Evolutionary conservation across 78 protist genomes (phyloP).

Genomic region (Dictyostelium capitatum): DNA sequence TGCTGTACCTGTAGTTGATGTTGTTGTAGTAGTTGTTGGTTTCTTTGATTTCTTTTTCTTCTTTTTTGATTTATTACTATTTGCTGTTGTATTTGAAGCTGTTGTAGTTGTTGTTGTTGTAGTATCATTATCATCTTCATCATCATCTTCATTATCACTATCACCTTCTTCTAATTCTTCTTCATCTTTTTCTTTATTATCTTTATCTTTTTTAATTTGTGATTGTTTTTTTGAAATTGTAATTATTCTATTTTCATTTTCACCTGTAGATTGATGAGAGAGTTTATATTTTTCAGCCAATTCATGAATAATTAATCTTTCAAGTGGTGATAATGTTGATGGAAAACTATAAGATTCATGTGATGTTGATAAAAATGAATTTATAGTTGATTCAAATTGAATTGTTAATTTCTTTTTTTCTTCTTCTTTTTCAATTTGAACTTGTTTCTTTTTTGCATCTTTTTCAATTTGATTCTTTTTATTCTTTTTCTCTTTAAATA

Average conservation of each 20-base stretch:
- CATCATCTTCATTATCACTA: not conserved
- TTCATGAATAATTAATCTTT: slow-evolving; percentile 71
- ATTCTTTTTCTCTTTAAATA: slow-evolving; percentile 27
- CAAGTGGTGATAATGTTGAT: slow-evolving; percentile 1
- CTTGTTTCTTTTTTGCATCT: slow-evolving; percentile 8
- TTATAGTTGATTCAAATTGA: slow-evolving; percentile 19
- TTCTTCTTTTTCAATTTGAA: not conserved
- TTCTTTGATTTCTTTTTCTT: slow-evolving; percentile 21
- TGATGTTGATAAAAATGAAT: slow-evolving; percentile 48
- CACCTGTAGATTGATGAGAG: slow-evolving; percentile 67
- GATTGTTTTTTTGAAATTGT: slow-evolving; percentile 30
- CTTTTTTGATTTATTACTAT: slow-evolving; percentile 5
- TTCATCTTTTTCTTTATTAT: not conserved
- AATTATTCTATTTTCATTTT: slow-evolving; percentile 49
- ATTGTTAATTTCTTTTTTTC: slow-evolving; percentile 6
- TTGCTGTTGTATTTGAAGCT: not conserved
- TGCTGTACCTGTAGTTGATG: not conserved
- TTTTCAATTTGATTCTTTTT: slow-evolving; percentile 28
- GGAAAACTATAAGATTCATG: slow-evolving; percentile 39
- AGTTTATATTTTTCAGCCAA: slow-evolving; percentile 58
- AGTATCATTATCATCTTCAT: not conserved
- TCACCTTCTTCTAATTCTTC: not conserved
- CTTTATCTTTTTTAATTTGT: not conserved
- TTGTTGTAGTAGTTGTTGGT: not conserved
- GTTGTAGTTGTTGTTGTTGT: not conserved